Conservation (phyloP, 352 stramenopile genomes). For the Globisporangium irregulare region DNA sequence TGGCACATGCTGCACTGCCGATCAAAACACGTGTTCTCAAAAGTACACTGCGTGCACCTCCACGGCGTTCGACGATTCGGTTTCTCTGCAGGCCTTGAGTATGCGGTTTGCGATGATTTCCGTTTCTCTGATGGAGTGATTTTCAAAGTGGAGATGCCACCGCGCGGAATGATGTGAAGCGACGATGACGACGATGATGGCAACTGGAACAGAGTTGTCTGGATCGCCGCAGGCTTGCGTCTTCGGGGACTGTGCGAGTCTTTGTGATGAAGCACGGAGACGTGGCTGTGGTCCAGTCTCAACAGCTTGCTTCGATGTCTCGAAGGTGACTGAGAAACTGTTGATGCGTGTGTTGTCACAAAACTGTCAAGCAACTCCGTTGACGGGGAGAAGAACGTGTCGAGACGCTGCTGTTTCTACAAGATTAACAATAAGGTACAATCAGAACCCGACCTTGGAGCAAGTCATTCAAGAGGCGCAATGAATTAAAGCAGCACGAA, state of each 20-base stretch:
- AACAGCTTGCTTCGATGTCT: slow-evolving; percentile 12
- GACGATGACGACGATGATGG: slow-evolving; percentile 17
- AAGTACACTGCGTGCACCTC: slow-evolving; percentile 62
- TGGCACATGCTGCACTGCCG: slow-evolving; percentile 68
- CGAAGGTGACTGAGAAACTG: slow-evolving; percentile 3
- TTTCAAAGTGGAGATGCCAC: background rate
- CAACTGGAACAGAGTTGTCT: slow-evolving; percentile 33
- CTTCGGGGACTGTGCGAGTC: slow-evolving; percentile 29
- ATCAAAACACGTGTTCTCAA: slow-evolving; percentile 75
- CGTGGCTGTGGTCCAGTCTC: slow-evolving; percentile 23
- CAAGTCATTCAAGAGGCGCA: too few species aligned
- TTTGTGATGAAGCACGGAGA: slow-evolving; percentile 18
- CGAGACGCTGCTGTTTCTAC: slow-evolving; percentile 41
- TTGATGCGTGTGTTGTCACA: background rate
- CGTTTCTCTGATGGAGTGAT: slow-evolving; percentile 5
- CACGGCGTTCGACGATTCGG: slow-evolving; percentile 32
- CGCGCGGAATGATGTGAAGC: slow-evolving; percentile 12
- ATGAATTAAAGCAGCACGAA: background rate
- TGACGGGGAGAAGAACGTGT: slow-evolving; percentile 34
- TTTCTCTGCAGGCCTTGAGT: background rate
- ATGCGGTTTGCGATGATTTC: background rate
- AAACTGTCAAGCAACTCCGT: slow-evolving; percentile 5
- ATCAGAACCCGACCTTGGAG: background rate
- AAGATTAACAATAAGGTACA: background rate
- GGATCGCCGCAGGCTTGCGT: slow-evolving; percentile 26